Evolutionary conservation across 306 rosid species (phyloP).

Genomic region (Quercus bicolor): DNA sequence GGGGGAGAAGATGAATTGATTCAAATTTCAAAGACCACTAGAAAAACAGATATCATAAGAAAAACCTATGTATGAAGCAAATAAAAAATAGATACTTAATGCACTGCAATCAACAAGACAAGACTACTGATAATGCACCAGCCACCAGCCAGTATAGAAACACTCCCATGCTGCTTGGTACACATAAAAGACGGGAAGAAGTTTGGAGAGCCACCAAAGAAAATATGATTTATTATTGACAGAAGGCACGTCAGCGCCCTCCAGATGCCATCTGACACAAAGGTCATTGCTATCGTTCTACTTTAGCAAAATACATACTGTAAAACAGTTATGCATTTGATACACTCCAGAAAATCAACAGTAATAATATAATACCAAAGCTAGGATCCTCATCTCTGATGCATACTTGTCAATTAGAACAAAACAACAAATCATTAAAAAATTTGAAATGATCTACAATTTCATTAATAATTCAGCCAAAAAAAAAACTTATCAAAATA

Average conservation of each 20-base stretch:
- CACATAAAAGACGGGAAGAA: neutral
- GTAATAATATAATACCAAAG: neutral
- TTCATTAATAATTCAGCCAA: neutral
- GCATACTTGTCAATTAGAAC: neutral
- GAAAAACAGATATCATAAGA: neutral
- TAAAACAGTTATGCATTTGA: neutral
- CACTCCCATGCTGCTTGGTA: neutral
- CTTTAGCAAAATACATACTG: neutral
- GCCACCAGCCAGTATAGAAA: neutral
- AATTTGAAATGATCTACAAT: neutral
- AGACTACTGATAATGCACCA: neutral
- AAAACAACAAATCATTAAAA: neutral
- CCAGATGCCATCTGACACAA: neutral
- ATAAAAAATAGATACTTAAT: neutral
- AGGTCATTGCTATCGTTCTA: neutral
- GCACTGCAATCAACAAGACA: slow-evolving; percentile 12
- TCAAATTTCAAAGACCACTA: neutral
- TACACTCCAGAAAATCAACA: slow-evolving; percentile 4
- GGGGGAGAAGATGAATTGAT: neutral
- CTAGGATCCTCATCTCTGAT: neutral
- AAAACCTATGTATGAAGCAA: neutral
- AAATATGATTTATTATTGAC: neutral
- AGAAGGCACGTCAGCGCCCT: neutral
- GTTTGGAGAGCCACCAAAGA: neutral
- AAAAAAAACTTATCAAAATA: neutral